These are phyloP conservation scores for Alisma plantagoaquatica DNA, from an alignment of 106 monocot species.

Conservation along the genomic window DNA sequence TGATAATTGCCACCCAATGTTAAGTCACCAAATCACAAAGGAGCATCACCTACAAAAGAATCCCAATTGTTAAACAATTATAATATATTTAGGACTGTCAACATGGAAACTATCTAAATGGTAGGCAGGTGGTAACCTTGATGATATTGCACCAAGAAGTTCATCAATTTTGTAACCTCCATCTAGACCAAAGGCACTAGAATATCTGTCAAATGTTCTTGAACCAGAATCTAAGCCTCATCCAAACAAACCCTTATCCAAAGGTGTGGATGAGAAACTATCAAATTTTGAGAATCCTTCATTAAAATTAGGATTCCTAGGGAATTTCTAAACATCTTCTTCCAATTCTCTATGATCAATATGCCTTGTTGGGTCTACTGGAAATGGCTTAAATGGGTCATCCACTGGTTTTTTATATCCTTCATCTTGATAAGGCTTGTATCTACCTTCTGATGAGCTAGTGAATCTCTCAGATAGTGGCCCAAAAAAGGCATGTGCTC, in stretches of 20 bases:
- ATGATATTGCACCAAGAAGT: neutral
- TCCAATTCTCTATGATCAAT: constrained; percentile 37
- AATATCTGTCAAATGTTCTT: constrained; percentile 24
- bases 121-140: constrained; percentile 15
- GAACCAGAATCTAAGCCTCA: constrained; percentile 12
- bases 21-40: too few species aligned
- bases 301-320: constrained; percentile 41
- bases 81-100: neutral
- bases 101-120: constrained; percentile 22
- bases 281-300: constrained; percentile 37
- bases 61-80: neutral
- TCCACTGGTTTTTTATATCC: constrained; percentile 27
- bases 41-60: too few species aligned
- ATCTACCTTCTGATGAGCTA: constrained; percentile 27
- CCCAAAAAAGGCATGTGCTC: neutral
- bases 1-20: constrained; percentile 7
- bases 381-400: constrained; percentile 23
- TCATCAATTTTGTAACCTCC: constrained; percentile 6
- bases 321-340: constrained; percentile 73
- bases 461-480: neutral
- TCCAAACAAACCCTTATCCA: constrained; percentile 21
- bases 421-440: constrained; percentile 30
- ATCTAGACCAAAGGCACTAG: constrained; percentile 3
- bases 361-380: constrained; percentile 19
- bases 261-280: constrained; percentile 23